Conservation (phyloP, 2,329 filamentous ascomycete species). For the Colletotrichum sp. region DNA sequence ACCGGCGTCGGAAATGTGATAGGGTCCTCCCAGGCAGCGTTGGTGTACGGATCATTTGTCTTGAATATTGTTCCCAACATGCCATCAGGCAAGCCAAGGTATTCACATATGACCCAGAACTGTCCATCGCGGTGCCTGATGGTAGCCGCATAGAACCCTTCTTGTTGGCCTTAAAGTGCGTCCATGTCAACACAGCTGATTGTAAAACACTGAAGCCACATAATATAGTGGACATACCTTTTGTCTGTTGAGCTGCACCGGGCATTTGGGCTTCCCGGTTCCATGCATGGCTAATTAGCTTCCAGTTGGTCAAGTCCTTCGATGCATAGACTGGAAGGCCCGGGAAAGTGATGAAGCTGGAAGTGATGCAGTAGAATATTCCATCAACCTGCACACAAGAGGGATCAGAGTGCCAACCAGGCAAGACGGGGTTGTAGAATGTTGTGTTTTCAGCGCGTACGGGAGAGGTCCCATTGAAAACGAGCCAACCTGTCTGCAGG, state of each 20-base stretch:
- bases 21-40: not conserved
- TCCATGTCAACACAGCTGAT: fast-evolving
- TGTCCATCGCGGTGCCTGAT: not conserved
- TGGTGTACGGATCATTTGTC: not conserved
- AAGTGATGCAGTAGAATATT: not conserved
- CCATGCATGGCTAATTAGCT: not conserved
- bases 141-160: not conserved
- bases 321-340: not conserved
- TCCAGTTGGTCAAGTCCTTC: not conserved
- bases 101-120: not conserved
- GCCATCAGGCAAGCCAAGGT: not conserved
- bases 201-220: not conserved
- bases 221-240: fast-evolving
- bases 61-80: not conserved
- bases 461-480: not conserved
- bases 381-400: not conserved
- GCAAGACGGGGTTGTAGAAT: not conserved
- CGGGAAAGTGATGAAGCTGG: not conserved
- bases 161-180: not conserved
- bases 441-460: not conserved
- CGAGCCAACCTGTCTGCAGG: not conserved
- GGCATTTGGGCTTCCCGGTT: not conserved
- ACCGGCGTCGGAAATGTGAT: not conserved
- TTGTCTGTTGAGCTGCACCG: not conserved
- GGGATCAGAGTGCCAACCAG: not conserved